Evolutionary conservation across 2,329 filamentous ascomycete genomes (phyloP).

Genomic region (Fusarium dlaminii): DNA sequence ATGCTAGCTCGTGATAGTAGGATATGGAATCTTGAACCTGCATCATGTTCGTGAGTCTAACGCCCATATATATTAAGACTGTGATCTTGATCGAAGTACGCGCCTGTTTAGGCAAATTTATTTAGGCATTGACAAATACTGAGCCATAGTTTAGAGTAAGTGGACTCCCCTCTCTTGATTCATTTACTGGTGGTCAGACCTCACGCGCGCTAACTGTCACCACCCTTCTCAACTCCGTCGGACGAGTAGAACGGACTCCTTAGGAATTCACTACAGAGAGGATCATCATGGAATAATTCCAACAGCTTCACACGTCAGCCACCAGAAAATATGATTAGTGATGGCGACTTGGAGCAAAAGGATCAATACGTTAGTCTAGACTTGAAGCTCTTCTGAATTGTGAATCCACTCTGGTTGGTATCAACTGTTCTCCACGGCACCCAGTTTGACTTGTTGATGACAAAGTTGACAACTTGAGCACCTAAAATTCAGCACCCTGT

Average conservation of each 20-base stretch:
- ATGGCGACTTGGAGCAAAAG: rapidly evolving
- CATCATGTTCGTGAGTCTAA: rapidly evolving
- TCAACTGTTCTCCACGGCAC: rapidly evolving
- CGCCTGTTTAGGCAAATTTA: rapidly evolving
- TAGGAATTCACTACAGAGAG: rapidly evolving
- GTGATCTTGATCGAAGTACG: no score
- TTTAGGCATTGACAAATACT: neutral
- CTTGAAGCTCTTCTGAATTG: no score
- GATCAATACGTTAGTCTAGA: rapidly evolving
- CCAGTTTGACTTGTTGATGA: no score
- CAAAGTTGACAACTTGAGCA: rapidly evolving
- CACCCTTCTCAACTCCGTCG: neutral
- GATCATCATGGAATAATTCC: rapidly evolving
- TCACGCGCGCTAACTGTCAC: no score
- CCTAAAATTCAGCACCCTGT: rapidly evolving
- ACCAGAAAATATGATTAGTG: rapidly evolving
- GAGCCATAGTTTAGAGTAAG: rapidly evolving
- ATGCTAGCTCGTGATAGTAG: neutral
- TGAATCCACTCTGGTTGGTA: rapidly evolving
- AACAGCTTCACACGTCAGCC: neutral
- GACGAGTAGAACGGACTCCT: neutral
- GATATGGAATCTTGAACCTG: rapidly evolving
- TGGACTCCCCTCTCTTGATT: rapidly evolving
- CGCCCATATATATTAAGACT: neutral
- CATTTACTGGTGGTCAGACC: neutral